Base-by-base conservation (phyloP, 2,329 filamentous ascomycete species). In the Macrophomina tecta region DNA sequence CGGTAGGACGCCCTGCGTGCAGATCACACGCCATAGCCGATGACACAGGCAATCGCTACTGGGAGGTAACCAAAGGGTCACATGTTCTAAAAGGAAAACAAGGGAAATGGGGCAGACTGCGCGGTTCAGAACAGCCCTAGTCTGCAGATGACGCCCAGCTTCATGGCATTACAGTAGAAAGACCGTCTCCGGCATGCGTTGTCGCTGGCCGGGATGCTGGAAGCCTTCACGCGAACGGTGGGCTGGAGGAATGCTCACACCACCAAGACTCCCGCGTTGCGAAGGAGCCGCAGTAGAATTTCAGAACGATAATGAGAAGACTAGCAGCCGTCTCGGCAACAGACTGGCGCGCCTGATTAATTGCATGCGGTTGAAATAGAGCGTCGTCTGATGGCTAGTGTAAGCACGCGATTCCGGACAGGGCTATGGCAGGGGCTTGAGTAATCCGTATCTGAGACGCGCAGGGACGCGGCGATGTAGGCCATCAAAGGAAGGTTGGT, bases 371-470 rank as follows among this genome's bases (percentile, higher is more conserved):
- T 23, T 16, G 28, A 32, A 61, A 46, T 40, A 30, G 23, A 11
- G 42, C 30, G 58, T 46, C 40, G 56, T 45, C 11, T 62, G 58
- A 49, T 18, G 28, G 58, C 28, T 28, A 48, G 23, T 61, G 45
- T 42, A 48, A 18, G 28, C n/a, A 32, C 48, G 1, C 12, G 16
- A 5, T 45, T 45, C 11, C 42, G 42, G 42, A 5, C 32, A 16
- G 14, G 52, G 52, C n/a, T 38, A 5, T 55, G 30, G 23, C 32
- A 62, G 56, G 42, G 56, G 42, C 48, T 38, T 62, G 45, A 62
- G 58, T 62, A 62, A 62, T 49, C 58, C 6, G 32, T n/a, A 38
- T 40, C 58, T 49, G 58, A 38, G n/a, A 11, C 42, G n/a, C 30
- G 34, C 42, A 49, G 58, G 32, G 45, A 36, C 42, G 58, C 42